Base-by-base conservation (phyloP, 139 green algal genomes). In the Coelastrella sp. region DNA sequence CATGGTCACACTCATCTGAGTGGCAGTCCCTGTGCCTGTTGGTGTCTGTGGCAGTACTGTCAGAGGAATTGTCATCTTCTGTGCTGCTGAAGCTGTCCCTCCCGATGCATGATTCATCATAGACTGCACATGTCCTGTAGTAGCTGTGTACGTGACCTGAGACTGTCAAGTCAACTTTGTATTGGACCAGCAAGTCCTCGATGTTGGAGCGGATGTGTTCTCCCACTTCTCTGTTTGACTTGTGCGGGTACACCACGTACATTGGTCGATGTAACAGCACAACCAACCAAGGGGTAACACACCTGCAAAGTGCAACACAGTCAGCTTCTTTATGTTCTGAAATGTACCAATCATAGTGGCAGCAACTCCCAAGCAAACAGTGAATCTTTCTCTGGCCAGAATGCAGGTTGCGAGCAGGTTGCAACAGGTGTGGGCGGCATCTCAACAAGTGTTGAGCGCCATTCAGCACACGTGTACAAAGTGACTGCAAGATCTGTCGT, bases 161-260 rank as follows among this genome's bases (percentile, higher is more conserved):
- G 0, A 97, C 11, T 3, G 95, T 92, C 65, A 96, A 23, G 88
- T 98, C 96, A 85, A 98, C 96, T 7, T 91, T 76, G 80, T 95
- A 90, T 19, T 92, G 58, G 61, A 93, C 74, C 8, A 97, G 86
- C 77, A 97, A 77, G 8, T 90, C 74, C 92, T 98, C 96, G 13
- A 97, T 65, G 8, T 71, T 84, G 13, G 75, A 80, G 13, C 93
- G 80, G n/a, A 98, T 83, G 87, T 97, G 94, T n/a, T 96, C 92
- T 2, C 91, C 94, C 56, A 97, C 94, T 3, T 95, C 66, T 14
- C 95, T 89, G 93, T 97, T 98, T 89, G 87, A 91, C 85, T 97
- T 95, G 94, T 98, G 96, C 0, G 96, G 96, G 89, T 94, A 96
- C 6, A 97, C 93, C 22, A 98, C 95, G 74, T 98, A 98, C 91